phyloP scores from a whole-genome alignment of 257 asterid genomes.

The Solanum bukasovii region DNA sequence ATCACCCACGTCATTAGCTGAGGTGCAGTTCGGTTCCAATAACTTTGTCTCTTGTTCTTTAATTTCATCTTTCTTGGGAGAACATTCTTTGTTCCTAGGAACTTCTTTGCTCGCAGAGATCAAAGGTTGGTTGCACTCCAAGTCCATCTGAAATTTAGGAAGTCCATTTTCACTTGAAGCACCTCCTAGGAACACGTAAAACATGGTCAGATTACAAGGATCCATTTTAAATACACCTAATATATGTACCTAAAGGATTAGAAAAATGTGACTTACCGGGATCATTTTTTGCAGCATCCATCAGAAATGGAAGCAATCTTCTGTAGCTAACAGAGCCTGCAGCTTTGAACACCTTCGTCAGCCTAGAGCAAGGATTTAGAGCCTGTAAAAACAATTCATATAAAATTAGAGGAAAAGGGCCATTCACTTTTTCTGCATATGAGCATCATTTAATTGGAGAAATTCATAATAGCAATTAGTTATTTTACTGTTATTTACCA shows the following conservation, averaged over 20 bases:
- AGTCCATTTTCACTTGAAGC: constrained; percentile 14
- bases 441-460: background rate
- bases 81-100: constrained; percentile 3
- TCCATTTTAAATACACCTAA: background rate
- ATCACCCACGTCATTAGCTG: constrained; percentile 9
- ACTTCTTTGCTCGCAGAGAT: background rate
- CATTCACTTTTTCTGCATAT: background rate
- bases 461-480: background rate
- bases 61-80: constrained; percentile 3
- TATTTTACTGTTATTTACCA: constrained; percentile 18
- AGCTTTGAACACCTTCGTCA: constrained; percentile 38
- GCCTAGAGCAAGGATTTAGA: constrained; percentile 52
- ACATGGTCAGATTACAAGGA: background rate
- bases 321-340: constrained; percentile 58
- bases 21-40: background rate
- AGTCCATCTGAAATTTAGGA: constrained; percentile 13
- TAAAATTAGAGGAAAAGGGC: background rate
- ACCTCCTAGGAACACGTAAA: constrained; percentile 20
- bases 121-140: constrained; percentile 7
- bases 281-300: constrained; percentile 39
- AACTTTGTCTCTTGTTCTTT: constrained; percentile 2
- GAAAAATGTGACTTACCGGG: constrained; percentile 12
- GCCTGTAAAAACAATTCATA: constrained; percentile 23
- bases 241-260: background rate
- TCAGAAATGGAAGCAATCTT: constrained; percentile 70